phyloP scores from a whole-genome alignment of 2,329 filamentous ascomycete species.

The Scedosporium apiospermum region DNA sequence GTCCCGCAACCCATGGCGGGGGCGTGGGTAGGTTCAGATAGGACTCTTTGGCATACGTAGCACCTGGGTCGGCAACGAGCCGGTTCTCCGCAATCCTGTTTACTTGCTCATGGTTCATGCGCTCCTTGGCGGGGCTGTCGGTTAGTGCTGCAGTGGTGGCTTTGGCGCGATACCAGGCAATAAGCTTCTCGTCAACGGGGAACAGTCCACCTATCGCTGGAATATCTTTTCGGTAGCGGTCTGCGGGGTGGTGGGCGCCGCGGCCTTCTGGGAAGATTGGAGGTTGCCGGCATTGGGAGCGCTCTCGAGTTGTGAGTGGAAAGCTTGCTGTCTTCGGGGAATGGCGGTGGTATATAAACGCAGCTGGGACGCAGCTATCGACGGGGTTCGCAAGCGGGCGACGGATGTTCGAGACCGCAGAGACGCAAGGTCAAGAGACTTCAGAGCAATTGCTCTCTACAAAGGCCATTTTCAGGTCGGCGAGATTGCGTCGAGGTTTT shows the following conservation, averaged over 20 bases:
- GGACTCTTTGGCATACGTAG: slow-evolving; percentile 73
- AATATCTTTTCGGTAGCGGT: slow-evolving; percentile 91
- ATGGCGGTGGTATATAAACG: no score
- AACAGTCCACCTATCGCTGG: slow-evolving; percentile 54
- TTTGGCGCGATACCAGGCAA: slow-evolving; percentile 66
- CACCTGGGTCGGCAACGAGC: slow-evolving; percentile 62
- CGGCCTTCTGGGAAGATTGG: no score
- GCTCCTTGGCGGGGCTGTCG: slow-evolving; percentile 37
- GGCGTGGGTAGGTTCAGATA: slow-evolving; percentile 77
- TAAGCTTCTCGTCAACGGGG: slow-evolving; percentile 65
- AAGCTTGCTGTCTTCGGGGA: no score
- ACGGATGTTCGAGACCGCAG: no score
- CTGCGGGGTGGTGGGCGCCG: slow-evolving; percentile 39
- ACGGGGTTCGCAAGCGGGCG: no score
- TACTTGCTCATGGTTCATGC: slow-evolving; percentile 64
- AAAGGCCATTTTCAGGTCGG: no score
- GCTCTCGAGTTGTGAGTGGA: no score
- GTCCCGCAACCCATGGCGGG: slow-evolving; percentile 75
- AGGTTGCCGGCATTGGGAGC: no score
- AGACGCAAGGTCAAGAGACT: no score
- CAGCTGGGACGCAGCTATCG: no score
- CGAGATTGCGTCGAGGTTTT: no score
- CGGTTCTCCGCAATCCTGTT: slow-evolving; percentile 62
- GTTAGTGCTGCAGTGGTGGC: slow-evolving; percentile 61
- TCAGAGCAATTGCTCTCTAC: no score